Evolutionary conservation across 2,329 filamentous ascomycete species (phyloP).

Genomic region (Pseudogymnoascus sp.): DNA sequence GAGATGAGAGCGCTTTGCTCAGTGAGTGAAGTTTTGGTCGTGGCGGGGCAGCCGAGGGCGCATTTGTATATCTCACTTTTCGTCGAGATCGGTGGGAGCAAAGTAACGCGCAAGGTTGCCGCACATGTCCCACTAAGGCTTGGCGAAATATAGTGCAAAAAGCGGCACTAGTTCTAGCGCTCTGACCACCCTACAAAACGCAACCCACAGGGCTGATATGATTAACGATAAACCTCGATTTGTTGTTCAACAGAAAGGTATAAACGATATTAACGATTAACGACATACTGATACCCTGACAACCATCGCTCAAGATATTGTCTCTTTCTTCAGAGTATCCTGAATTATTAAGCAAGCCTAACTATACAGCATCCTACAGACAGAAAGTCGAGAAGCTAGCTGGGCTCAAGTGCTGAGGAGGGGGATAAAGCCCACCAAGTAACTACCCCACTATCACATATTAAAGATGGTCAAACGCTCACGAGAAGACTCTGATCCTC

Average conservation of each 20-base stretch:
- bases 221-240: not conserved
- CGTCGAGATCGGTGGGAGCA: slow-evolving; percentile 1
- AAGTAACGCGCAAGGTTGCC: slow-evolving; percentile 9
- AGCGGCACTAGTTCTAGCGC: not conserved
- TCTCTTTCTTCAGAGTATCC: not conserved
- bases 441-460: slow-evolving; percentile 30
- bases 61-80: slow-evolving; percentile 10
- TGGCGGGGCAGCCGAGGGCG: not conserved
- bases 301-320: not conserved
- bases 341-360: not conserved
- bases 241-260: not conserved
- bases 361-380: slow-evolving; percentile 12
- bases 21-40: not conserved
- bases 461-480: slow-evolving; percentile 52
- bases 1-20: not conserved
- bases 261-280: not conserved
- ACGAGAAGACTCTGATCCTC: slow-evolving; percentile 41
- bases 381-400: slow-evolving; percentile 15
- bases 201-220: not conserved
- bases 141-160: slow-evolving; percentile 2
- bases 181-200: not conserved
- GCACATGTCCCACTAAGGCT: slow-evolving; percentile 2
- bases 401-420: slow-evolving; percentile 8
- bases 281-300: not conserved
- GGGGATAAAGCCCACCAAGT: slow-evolving; percentile 18